These are phyloP conservation scores for Stephania japonica DNA, from an alignment of 164 flowering plant species.

Conservation along the genomic window DNA sequence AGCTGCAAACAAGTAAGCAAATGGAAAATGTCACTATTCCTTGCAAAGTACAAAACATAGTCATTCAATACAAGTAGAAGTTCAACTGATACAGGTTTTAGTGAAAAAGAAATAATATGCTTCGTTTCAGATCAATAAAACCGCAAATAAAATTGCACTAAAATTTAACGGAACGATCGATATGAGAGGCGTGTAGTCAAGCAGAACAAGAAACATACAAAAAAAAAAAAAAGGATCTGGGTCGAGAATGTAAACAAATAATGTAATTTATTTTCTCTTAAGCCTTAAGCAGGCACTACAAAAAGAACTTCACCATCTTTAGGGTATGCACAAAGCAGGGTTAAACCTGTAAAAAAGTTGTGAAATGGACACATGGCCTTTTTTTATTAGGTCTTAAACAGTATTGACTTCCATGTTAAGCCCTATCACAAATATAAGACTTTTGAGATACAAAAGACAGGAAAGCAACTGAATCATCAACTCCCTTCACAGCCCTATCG, in stretches of 20 bases:
- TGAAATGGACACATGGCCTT: not conserved
- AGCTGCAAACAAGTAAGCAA: conserved; percentile 22
- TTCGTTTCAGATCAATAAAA: not conserved
- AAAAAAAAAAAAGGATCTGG: no score
- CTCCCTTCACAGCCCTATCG: not conserved
- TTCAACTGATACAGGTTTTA: not conserved
- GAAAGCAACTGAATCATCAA: not conserved
- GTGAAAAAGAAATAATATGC: not conserved
- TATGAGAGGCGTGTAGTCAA: not conserved
- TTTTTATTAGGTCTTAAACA: no score
- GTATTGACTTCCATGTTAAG: not conserved
- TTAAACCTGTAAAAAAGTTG: not conserved
- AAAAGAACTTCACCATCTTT: not conserved
- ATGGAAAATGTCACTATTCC: conserved; percentile 1
- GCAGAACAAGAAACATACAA: not conserved
- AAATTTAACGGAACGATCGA: not conserved
- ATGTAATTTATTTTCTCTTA: not conserved
- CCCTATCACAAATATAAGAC: not conserved
- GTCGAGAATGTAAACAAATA: no score
- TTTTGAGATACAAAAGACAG: not conserved
- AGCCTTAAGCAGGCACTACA: not conserved
- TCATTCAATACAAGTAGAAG: not conserved
- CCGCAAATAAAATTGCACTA: not conserved
- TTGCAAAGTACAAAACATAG: not conserved
- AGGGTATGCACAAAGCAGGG: not conserved